phyloP scores from a whole-genome alignment of 78 protist genomes.

The Speleostelium caveatum region DNA sequence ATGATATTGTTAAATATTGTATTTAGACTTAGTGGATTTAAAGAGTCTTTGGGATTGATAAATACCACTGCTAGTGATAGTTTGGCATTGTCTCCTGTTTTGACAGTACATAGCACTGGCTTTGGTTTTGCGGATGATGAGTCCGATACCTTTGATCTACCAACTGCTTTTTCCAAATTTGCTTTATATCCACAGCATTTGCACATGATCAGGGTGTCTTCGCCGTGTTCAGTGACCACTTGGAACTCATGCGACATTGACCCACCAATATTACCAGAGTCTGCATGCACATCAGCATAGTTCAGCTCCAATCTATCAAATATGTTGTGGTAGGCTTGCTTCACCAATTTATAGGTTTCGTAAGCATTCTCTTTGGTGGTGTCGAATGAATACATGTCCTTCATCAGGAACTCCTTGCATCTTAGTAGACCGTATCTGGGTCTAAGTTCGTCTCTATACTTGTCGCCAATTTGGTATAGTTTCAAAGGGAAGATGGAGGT shows the following conservation, averaged over 20 bases:
- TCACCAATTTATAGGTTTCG: conserved; percentile 70
- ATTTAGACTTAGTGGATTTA: conserved; percentile 20
- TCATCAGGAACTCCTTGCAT: conserved; percentile 90
- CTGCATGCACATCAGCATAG: conserved; percentile 84
- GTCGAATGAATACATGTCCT: conserved; percentile 92
- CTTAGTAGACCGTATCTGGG: conserved; percentile 92
- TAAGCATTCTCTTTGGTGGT: conserved; percentile 49
- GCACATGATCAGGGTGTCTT: conserved; percentile 84
- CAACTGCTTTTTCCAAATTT: conserved; percentile 86
- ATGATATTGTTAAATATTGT: conserved; percentile 8
- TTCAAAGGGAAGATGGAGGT: conserved; percentile 60
- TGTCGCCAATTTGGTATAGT: conserved; percentile 88
- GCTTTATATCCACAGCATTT: conserved; percentile 70
- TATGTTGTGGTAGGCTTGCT: conserved; percentile 73
- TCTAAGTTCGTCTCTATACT: conserved; percentile 92
- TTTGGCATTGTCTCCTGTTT: not conserved
- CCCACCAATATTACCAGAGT: conserved; percentile 92
- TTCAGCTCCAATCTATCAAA: conserved; percentile 70
- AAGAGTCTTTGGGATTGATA: not conserved
- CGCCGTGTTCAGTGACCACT: conserved; percentile 82
- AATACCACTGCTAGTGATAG: not conserved
- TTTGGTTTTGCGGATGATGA: not conserved
- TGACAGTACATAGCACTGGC: not conserved
- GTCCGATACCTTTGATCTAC: no score
- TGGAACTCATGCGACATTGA: conserved; percentile 87